Evolutionary conservation across 768 basidiomycete species (phyloP), one percentile per base, ranked within the genome.

Genomic region (Lactarius quietus): DNA sequence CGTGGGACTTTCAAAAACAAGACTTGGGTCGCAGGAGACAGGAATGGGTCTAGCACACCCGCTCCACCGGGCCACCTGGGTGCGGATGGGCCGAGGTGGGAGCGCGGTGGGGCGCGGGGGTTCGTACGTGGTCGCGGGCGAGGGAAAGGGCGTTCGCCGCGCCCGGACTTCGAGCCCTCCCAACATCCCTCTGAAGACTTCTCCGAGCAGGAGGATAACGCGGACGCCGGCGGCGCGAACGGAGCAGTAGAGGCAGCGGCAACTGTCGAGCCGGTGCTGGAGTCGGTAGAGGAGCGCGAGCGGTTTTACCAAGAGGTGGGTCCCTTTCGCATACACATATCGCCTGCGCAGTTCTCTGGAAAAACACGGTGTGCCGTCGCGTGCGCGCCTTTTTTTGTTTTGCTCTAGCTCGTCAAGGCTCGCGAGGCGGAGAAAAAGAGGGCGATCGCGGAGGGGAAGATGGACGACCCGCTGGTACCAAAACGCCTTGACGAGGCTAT

Each of bases 401-500:
- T 38, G 60, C 55, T 12, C n/a, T 52, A 68, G 91, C 77, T 93
- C 67, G 85, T 89, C 29, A 89, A 87, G 79, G 82, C 83, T 4
- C 87, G 91, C 57, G 89, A 93, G 70, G 72, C 74, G 3, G 92
- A 92, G 72, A 79, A 85, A 58, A 88, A 87, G 74, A 81, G 77
- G 56, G 89, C 89, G 18, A 94, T 97, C 61, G 81, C 86, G 0
- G 85, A 88, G 39, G 93, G 93, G 7, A 87, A 90, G 72, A 94
- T 97, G 84, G 90, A 92, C 67, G 93, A 93, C 72, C 95, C 94
- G 0, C 72, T 83, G 48, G 87, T 88, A 12, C 86, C 89, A 2
- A 89, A 89, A 72, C 82, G 88, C 17, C 81, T 97, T 3, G 92
- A 92, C 70, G 88, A 96, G 68, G 95, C 95, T 20, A 94, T 95